A percentile compares a stretch with the other conserved stretches of the same genome.
Conservation (phyloP, 169 alveolate species). For the Plasmodium berghei region DNA sequence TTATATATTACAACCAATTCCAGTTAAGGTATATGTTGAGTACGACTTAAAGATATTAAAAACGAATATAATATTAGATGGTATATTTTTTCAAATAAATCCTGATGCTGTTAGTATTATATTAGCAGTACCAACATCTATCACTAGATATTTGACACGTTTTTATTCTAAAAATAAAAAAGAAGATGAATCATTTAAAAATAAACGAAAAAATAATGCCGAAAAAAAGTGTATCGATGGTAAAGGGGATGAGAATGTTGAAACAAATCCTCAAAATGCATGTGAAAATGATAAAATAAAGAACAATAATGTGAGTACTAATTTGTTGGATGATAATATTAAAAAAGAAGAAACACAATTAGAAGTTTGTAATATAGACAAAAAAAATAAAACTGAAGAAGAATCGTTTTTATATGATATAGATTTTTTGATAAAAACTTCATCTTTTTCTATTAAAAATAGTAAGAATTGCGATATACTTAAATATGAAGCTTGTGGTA, state of each 20-base stretch:
- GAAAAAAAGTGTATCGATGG: slow-evolving; percentile 29
- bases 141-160: slow-evolving; percentile 77
- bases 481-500: slow-evolving; percentile 76
- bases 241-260: slow-evolving; percentile 5
- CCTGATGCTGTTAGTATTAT: slow-evolving; percentile 87
- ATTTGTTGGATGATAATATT: neutral
- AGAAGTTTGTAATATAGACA: neutral
- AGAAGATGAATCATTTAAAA: slow-evolving; percentile 15
- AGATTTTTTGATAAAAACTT: slow-evolving; percentile 72
- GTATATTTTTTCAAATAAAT: slow-evolving; percentile 85
- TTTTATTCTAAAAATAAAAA: slow-evolving; percentile 65
- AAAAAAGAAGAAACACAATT: neutral
- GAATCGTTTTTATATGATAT: slow-evolving; percentile 70
- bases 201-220: slow-evolving; percentile 17
- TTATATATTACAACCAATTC: slow-evolving; percentile 74
- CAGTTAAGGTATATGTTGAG: slow-evolving; percentile 74
- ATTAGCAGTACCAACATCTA: slow-evolving; percentile 85
- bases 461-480: slow-evolving; percentile 42
- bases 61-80: slow-evolving; percentile 81
- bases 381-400: slow-evolving; percentile 27
- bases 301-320: neutral
- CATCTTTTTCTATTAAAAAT: slow-evolving; percentile 72
- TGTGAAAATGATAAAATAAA: neutral
- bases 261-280: neutral
- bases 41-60: slow-evolving; percentile 59